Conservation (phyloP, 2,329 filamentous ascomycete species). For the Paraphoma sp. region DNA sequence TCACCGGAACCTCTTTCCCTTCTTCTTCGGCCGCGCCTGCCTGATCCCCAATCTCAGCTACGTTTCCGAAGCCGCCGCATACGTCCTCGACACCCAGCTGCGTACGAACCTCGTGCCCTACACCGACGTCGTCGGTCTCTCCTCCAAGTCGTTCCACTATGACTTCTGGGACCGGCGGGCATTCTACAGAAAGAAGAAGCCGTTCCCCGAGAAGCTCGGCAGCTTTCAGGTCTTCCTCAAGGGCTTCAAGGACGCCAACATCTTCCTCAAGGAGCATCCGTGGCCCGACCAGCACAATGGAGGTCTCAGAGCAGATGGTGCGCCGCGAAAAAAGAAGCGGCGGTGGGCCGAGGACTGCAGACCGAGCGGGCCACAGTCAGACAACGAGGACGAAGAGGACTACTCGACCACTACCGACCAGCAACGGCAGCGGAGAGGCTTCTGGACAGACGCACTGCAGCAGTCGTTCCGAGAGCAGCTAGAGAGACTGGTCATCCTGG, state of each 20-base stretch:
- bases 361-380: slow-evolving; percentile 65
- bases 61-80: slow-evolving; percentile 95
- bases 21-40: slow-evolving; percentile 93
- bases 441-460: slow-evolving; percentile 88
- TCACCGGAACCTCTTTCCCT: slow-evolving; percentile 95
- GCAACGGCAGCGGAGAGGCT: slow-evolving; percentile 62
- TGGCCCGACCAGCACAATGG: slow-evolving; percentile 87
- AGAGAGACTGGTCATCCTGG: slow-evolving; percentile 94
- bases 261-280: slow-evolving; percentile 92
- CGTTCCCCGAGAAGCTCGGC: slow-evolving; percentile 86
- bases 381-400: slow-evolving; percentile 66
- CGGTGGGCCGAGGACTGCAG: slow-evolving; percentile 83
- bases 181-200: slow-evolving; percentile 85
- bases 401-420: slow-evolving; percentile 43
- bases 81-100: slow-evolving; percentile 89
- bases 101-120: slow-evolving; percentile 94
- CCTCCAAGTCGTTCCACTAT: slow-evolving; percentile 97
- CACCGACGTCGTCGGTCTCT: slow-evolving; percentile 91
- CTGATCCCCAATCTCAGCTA: slow-evolving; percentile 98
- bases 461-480: slow-evolving; percentile 93
- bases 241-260: slow-evolving; percentile 94
- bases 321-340: slow-evolving; percentile 69
- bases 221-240: slow-evolving; percentile 98
- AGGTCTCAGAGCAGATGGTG: slow-evolving; percentile 72
- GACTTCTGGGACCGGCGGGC: slow-evolving; percentile 95